Conservation (phyloP, 2,329 filamentous ascomycete species). For the Gyromitra esculenta region DNA sequence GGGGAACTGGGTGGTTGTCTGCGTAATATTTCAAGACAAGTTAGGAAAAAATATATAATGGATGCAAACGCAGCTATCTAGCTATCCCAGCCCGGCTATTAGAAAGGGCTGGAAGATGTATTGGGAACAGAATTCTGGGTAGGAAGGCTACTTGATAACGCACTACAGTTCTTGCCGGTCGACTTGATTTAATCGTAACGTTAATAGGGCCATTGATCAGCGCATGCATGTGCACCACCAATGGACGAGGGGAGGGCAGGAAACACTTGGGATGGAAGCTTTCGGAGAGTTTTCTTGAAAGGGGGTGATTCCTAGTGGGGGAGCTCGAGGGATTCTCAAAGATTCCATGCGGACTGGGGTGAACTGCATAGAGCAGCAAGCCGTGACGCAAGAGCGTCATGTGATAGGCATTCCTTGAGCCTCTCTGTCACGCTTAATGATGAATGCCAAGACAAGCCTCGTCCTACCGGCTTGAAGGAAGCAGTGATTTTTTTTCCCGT, state of each 20-base stretch:
- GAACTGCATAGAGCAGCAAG: slow-evolving; percentile 6
- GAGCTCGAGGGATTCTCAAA: background rate
- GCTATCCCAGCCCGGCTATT: slow-evolving; percentile 27
- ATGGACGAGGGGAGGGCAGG: too few species aligned
- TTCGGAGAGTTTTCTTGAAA: background rate
- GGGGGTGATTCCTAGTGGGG: background rate
- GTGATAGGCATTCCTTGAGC: slow-evolving; percentile 1
- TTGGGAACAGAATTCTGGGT: slow-evolving; percentile 4
- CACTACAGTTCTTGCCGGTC: background rate
- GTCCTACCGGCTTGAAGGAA: background rate
- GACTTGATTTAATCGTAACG: too few species aligned
- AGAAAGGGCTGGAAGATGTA: slow-evolving; percentile 22
- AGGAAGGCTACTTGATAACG: slow-evolving; percentile 4
- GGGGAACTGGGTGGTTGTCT: background rate
- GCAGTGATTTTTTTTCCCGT: background rate
- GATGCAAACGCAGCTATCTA: slow-evolving; percentile 27
- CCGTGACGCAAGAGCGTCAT: background rate
- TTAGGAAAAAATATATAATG: slow-evolving; percentile 11
- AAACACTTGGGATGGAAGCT: background rate
- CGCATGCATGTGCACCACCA: too few species aligned
- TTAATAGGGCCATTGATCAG: too few species aligned
- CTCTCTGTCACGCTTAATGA: slow-evolving; percentile 12
- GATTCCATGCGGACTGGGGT: background rate
- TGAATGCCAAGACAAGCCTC: background rate
- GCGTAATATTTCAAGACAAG: slow-evolving; percentile 30